Base-by-base conservation (phyloP, 2,329 filamentous ascomycete genomes). In the Neofusicoccum cordaticola region DNA sequence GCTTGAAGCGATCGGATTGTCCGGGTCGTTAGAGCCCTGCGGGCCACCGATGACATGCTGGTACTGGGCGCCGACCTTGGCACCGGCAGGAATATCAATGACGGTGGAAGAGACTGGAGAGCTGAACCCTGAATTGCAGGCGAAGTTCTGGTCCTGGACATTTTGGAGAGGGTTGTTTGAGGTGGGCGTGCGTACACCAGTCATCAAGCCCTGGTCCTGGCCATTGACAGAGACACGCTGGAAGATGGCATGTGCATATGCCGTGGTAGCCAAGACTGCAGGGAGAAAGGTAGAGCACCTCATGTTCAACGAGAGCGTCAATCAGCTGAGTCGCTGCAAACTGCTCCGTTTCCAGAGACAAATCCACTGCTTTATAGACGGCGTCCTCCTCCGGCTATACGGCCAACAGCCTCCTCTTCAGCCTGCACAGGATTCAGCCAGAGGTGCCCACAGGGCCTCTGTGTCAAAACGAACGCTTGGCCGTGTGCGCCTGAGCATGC, bases 31-130 rank as follows among this genome's bases (percentile, higher is more conserved):
- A 50, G 82, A 62, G 68, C 77, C 79, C 71, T 86, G 83, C 4
- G 56, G 41, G 53, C 84, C 84, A 62, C 84, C 84, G 63, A 86
- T 81, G 58, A 85, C 77, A 69, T 86, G 84, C 47, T 83, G 82
- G 78, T 81, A 86, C 72, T 77, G 81, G 1, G 83, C 78, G 7
- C 83, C 84, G 51, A 86, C 74, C 68, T 79, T 77, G 70, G 85
- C 84, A 12, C 84, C 84, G 2, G 81, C 77, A 15, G 80, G 78
- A 58, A 85, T 80, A 47, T 77, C 74, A 67, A 86, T 81, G 60
- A 86, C 75, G 11, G 73, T 77, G 61, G 66, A 73, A 48, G 78
- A 77, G 17, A 63, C 51, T 71, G 72, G 65, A 68, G 70, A 68
- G 71, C 75, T 64, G 78, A 69, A 73, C 62, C 77, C 76, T 27